Conservation (phyloP, 257 asterid genomes). For the Solanum pennellii region DNA sequence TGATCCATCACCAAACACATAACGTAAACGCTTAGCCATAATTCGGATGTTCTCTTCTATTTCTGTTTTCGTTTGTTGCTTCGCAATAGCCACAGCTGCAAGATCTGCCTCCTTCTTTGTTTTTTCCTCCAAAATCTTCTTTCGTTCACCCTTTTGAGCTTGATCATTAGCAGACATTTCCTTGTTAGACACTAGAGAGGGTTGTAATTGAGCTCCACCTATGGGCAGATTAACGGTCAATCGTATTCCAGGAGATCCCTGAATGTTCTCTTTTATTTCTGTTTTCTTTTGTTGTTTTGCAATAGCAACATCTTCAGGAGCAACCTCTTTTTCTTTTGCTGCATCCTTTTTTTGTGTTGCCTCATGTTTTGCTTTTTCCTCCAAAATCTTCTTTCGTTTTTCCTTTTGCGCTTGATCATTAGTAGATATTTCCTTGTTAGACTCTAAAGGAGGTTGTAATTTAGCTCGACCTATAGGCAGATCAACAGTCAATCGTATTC, state of each 20-base stretch:
- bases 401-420: no score
- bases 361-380: no score
- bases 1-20: not conserved
- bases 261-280: not conserved
- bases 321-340: no score
- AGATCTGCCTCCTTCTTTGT: no score
- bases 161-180: not conserved
- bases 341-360: no score
- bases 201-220: no score
- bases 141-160: rapidly evolving
- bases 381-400: no score
- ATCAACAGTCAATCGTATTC: not conserved
- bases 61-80: not conserved
- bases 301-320: no score
- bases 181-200: no score
- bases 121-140: not conserved
- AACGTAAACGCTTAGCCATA: not conserved
- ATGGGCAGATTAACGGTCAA: no score
- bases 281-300: no score
- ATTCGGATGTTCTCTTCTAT: not conserved
- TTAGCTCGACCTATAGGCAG: not conserved
- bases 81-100: not conserved
- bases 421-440: not conserved
- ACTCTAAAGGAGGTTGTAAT: not conserved
- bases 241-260: not conserved